Conservation (phyloP, 2,329 filamentous ascomycete species). For the Colletotrichum magnum region DNA sequence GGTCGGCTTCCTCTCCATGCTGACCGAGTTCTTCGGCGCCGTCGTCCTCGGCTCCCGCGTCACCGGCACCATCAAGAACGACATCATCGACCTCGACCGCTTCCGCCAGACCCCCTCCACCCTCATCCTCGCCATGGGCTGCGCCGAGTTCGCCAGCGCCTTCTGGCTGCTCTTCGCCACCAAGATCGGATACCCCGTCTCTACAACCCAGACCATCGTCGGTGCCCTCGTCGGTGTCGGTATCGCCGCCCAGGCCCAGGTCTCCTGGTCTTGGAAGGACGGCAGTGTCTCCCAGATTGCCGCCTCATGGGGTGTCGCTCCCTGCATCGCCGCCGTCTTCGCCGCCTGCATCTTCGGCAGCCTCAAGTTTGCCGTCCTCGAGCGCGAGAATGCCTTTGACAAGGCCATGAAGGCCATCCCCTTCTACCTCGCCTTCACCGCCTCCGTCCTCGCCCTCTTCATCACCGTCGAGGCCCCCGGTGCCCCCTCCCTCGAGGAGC, state of each 20-base stretch:
- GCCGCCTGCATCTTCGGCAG: conserved; percentile 40
- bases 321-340: conserved; percentile 41
- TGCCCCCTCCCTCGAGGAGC: conserved; percentile 48
- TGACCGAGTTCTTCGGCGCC: conserved; percentile 67
- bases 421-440: conserved; percentile 46
- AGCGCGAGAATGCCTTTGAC: conserved; percentile 41
- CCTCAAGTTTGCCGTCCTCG: conserved; percentile 40
- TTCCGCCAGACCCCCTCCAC: conserved; percentile 47
- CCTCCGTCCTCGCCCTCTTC: conserved; percentile 42
- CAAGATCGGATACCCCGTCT: conserved; percentile 39
- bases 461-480: conserved; percentile 43
- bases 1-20: conserved; percentile 62
- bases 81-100: conserved; percentile 55
- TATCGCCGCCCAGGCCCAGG: conserved; percentile 49
- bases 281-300: conserved; percentile 44
- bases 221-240: conserved; percentile 38
- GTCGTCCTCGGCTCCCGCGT: conserved; percentile 63
- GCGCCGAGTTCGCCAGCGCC: conserved; percentile 38
- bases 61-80: conserved; percentile 58
- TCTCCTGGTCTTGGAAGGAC: conserved; percentile 42
- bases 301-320: conserved; percentile 43
- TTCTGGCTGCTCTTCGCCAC: conserved; percentile 38
- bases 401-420: conserved; percentile 42
- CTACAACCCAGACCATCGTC: conserved; percentile 38
- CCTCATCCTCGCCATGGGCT: conserved; percentile 36